Conservation (phyloP, 768 basidiomycete genomes). For the Podaxis sp. region DNA sequence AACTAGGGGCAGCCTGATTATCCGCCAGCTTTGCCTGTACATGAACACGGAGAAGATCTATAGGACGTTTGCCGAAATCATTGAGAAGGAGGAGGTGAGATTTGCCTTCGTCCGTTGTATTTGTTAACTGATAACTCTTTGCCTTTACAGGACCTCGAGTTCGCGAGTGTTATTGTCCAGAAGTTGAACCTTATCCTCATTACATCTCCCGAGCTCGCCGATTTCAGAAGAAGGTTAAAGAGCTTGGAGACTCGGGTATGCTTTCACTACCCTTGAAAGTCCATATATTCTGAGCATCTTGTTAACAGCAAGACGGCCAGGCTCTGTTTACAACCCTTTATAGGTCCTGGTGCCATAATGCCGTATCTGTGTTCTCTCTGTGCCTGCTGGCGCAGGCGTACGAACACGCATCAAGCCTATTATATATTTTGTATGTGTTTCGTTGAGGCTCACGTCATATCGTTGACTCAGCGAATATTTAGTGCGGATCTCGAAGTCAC, state of each 20-base stretch:
- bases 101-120: not conserved
- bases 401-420: constrained; percentile 94
- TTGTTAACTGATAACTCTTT: not conserved
- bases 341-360: constrained; percentile 98
- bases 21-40: constrained; percentile 90
- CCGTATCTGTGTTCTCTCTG: constrained; percentile 93
- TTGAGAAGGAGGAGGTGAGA: constrained; percentile 95
- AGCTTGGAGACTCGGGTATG: constrained; percentile 89
- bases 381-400: constrained; percentile 98
- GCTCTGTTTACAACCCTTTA: constrained; percentile 92
- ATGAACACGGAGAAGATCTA: constrained; percentile 96
- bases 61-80: constrained; percentile 91
- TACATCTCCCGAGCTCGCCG: constrained; percentile 93
- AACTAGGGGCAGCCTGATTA: constrained; percentile 91
- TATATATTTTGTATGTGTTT: constrained; percentile 82
- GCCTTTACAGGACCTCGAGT: constrained; percentile 81
- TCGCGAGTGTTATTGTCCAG: constrained; percentile 96
- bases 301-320: constrained; percentile 90
- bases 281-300: not conserved
- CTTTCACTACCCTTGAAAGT: constrained; percentile 10
- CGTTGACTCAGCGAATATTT: not conserved
- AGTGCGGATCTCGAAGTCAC: constrained; percentile 98
- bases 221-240: constrained; percentile 91
- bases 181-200: constrained; percentile 96
- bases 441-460: not conserved